Base-by-base conservation (phyloP, 495 filamentous ascomycete species). In the Apiosordaria backusii region DNA sequence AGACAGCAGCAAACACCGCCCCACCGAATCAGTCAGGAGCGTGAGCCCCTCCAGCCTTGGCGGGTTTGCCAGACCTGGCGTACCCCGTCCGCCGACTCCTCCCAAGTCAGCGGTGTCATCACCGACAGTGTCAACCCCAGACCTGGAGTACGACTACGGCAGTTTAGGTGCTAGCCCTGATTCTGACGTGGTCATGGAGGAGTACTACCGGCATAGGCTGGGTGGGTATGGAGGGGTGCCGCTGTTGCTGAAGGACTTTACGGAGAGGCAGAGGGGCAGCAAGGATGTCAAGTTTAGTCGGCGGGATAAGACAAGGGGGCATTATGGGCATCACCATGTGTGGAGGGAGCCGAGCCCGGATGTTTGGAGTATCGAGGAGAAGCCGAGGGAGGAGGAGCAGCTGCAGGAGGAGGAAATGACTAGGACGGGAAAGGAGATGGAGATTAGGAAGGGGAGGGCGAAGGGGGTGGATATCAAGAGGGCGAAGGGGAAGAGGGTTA, bases 321-420 rank as follows among this genome's bases (percentile, higher is more conserved):
- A 45, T 45, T 72, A 24, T 76, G 76, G 4, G 75, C 74, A 24
- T 73, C 74, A 9, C 72, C 71, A 3, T 60, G 78, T 77, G 24
- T 83, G 81, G 81, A 77, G 81, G 62, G 79, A 82, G 66, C 81
- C 81, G 21, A 84, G 81, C 62, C 81, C 81, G 18, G 81, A 84
- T 60, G 81, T 84, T 1, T 84, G 79, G 75, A 75, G 76, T 50
- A 84, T 84, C 63, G 80, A 83, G 64, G 81, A 84, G 71, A 78
- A 83, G 68, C 73, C 77, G 16, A 79, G 82, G 68, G 77, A 78
- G 62, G 81, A 79, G 65, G 72, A 75, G 64, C 76, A 78, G 67
- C 69, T 74, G 67, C 73, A 70, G 0, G 67, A 74, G 13, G 71
- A 73, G 59, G 45, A 63, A 23, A 62, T 75, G 26, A 58, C 60